phyloP scores from a whole-genome alignment of 2,329 filamentous ascomycete species.

The Xylaria arbuscula region DNA sequence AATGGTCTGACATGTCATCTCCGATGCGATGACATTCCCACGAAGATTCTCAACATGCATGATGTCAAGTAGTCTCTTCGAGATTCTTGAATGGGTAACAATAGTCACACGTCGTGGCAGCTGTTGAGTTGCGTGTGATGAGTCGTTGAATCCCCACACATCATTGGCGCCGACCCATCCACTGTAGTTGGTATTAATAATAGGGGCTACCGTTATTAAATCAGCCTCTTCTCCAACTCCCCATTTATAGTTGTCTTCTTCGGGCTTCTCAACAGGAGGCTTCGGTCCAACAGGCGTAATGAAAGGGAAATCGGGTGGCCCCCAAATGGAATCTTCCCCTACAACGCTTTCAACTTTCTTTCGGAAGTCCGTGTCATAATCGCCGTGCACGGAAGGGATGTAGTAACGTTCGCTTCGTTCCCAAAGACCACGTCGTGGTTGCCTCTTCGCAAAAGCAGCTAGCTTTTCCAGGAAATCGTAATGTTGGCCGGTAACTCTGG shows the following conservation, averaged over 20 bases:
- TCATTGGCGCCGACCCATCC: slow-evolving; percentile 78
- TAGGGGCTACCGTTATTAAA: slow-evolving; percentile 79
- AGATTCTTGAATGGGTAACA: slow-evolving; percentile 79
- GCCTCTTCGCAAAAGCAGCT: slow-evolving; percentile 69
- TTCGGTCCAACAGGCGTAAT: slow-evolving; percentile 71
- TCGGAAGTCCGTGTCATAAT: slow-evolving; percentile 75
- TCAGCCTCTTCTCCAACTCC: slow-evolving; percentile 81
- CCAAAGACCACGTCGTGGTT: slow-evolving; percentile 79
- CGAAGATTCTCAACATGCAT: slow-evolving; percentile 82
- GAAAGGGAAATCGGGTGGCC: slow-evolving; percentile 68
- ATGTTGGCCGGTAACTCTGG: slow-evolving; percentile 81
- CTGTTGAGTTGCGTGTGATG: slow-evolving; percentile 60
- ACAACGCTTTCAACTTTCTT: slow-evolving; percentile 67
- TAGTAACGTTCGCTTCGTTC: slow-evolving; percentile 79
- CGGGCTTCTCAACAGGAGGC: slow-evolving; percentile 68
- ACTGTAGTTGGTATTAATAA: slow-evolving; percentile 78
- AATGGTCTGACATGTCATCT: slow-evolving; percentile 81
- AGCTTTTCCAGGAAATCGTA: slow-evolving; percentile 81
- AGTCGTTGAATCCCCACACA: slow-evolving; percentile 72
- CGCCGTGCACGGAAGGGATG: slow-evolving; percentile 74
- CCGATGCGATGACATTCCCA: slow-evolving; percentile 80
- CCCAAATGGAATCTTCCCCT: slow-evolving; percentile 73
- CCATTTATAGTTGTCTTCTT: slow-evolving; percentile 77
- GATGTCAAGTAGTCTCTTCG: slow-evolving; percentile 75
- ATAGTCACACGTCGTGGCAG: slow-evolving; percentile 81